phyloP scores from a whole-genome alignment of 352 stramenopile genomes.

The Chrysophaeum taylorii region DNA sequence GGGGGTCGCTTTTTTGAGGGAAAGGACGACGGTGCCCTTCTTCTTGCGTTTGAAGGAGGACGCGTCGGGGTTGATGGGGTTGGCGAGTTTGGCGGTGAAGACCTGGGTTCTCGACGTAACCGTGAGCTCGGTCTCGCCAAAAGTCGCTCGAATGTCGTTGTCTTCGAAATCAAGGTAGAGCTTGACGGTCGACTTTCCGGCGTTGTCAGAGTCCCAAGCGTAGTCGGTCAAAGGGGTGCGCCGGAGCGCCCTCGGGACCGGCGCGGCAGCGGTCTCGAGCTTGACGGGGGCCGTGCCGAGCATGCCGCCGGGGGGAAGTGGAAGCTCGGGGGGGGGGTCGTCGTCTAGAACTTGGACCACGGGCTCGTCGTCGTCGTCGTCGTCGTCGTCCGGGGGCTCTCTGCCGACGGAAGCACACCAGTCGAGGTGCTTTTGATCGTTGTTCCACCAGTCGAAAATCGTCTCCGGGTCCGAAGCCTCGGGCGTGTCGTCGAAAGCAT shows the following conservation, averaged over 20 bases:
- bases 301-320: not conserved
- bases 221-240: not conserved
- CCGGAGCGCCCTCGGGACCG: not conserved
- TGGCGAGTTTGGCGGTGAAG: too few species aligned
- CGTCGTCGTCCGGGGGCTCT: slow-evolving; percentile 1
- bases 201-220: not conserved
- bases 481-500: not conserved
- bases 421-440: too few species aligned
- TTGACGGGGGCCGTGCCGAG: not conserved
- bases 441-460: not conserved
- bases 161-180: too few species aligned
- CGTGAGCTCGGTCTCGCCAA: too few species aligned
- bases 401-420: too few species aligned
- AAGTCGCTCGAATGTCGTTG: too few species aligned
- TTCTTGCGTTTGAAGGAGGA: too few species aligned
- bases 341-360: not conserved
- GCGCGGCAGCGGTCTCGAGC: not conserved
- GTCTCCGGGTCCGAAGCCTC: not conserved
- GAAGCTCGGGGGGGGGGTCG: not conserved
- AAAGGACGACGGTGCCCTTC: too few species aligned
- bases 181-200: not conserved
- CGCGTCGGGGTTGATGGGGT: too few species aligned
- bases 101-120: too few species aligned
- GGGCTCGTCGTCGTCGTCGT: not conserved
- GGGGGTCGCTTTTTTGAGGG: too few species aligned